A percentile compares a stretch with the other conserved stretches of the same genome.
Evolutionary conservation across 352 stramenopile genomes (phyloP).

Genomic region (Peronosclerospora sorghi): DNA sequence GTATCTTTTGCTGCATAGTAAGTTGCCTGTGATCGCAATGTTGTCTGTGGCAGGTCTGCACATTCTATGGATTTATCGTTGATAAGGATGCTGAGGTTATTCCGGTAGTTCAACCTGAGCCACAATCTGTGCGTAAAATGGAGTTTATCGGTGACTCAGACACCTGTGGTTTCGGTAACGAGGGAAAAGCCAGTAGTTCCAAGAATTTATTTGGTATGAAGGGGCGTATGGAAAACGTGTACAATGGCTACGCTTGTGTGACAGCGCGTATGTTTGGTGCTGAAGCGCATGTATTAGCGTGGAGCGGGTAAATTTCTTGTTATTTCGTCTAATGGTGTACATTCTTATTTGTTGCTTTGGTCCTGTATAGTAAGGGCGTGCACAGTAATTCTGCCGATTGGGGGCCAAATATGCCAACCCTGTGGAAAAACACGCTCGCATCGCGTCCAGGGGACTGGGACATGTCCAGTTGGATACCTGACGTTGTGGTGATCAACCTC

Average conservation of each 20-base stretch:
- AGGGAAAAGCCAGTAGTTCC: slow-evolving; percentile 56
- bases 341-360: slow-evolving; percentile 1
- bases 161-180: slow-evolving; percentile 79
- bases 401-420: slow-evolving; percentile 63
- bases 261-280: slow-evolving; percentile 76
- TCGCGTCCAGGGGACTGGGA: slow-evolving; percentile 59
- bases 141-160: slow-evolving; percentile 82
- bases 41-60: slow-evolving; percentile 44
- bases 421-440: slow-evolving; percentile 83
- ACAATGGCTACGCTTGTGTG: slow-evolving; percentile 81
- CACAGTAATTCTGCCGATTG: slow-evolving; percentile 81
- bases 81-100: slow-evolving; percentile 53
- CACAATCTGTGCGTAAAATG: slow-evolving; percentile 41
- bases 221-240: slow-evolving; percentile 81
- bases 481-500: slow-evolving; percentile 80
- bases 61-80: slow-evolving; percentile 84
- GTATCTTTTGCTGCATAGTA: background rate
- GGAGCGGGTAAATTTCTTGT: slow-evolving; percentile 48
- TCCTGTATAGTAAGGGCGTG: slow-evolving; percentile 55
- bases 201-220: slow-evolving; percentile 82
- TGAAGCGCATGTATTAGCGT: slow-evolving; percentile 75
- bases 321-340: background rate
- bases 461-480: slow-evolving; percentile 61
- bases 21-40: background rate
- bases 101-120: slow-evolving; percentile 26